These are phyloP conservation scores for Eruca vesicaria DNA, from an alignment of 441 rosid species.

Conservation along the genomic window DNA sequence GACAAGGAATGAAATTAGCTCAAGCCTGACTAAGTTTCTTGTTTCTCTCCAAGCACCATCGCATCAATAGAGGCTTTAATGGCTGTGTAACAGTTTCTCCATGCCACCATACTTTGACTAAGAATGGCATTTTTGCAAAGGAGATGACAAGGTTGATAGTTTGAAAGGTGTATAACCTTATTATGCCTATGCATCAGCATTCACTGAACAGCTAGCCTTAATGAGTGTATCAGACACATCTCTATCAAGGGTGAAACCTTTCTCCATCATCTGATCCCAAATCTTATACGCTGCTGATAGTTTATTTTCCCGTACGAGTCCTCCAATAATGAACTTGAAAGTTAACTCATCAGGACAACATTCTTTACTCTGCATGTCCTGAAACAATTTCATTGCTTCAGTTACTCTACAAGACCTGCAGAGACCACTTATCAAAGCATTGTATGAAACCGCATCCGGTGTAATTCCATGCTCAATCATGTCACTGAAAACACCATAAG, in stretches of 20 bases:
- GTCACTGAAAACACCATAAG: constrained; percentile 56
- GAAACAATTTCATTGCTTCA: constrained; percentile 62
- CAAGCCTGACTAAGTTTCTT: constrained; percentile 39
- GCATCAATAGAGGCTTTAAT: constrained; percentile 19
- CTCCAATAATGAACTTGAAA: constrained; percentile 75
- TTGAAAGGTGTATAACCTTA: not conserved
- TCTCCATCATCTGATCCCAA: constrained; percentile 99
- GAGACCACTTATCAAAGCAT: constrained; percentile 76
- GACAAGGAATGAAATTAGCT: constrained; percentile 14
- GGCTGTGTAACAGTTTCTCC: constrained; percentile 9
- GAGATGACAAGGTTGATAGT: not conserved
- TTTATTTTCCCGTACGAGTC: constrained; percentile 65
- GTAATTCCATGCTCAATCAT: constrained; percentile 70
- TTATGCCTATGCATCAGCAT: constrained; percentile 22
- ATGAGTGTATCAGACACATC: constrained; percentile 65
- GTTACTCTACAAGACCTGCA: constrained; percentile 61
- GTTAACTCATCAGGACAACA: constrained; percentile 77
- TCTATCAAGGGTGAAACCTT: constrained; percentile 86
- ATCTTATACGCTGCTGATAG: constrained; percentile 60
- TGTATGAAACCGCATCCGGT: constrained; percentile 78
- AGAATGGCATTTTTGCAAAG: constrained; percentile 8
- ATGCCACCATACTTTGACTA: constrained; percentile 28
- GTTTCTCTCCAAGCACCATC: constrained; percentile 6
- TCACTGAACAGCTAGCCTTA: constrained; percentile 31
- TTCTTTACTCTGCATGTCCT: constrained; percentile 70